phyloP scores from a whole-genome alignment of 176 grass and related monocot genomes.

The Raddia distichophylla region DNA sequence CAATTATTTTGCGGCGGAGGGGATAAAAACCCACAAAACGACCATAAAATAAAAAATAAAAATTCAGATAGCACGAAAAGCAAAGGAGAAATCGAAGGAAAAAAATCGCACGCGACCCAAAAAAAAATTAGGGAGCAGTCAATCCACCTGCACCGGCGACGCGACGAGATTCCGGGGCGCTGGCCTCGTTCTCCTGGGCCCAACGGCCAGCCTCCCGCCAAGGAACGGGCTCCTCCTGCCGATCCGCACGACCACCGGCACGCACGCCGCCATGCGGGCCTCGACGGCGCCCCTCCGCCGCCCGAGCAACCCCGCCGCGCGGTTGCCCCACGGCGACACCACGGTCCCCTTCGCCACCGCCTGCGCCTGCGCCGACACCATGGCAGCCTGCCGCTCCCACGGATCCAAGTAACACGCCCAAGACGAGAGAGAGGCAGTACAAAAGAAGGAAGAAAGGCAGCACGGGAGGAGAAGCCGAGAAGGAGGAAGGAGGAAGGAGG shows the following conservation, averaged over 20 bases:
- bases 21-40: neutral
- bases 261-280: constrained; percentile 34
- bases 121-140: neutral
- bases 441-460: neutral
- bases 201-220: constrained; percentile 55
- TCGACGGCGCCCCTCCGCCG: constrained; percentile 47
- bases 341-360: constrained; percentile 50
- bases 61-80: neutral
- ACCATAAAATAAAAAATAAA: neutral
- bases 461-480: constrained; percentile 11
- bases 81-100: neutral
- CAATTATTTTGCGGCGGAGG: neutral
- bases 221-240: constrained; percentile 45
- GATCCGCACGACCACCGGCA: constrained; percentile 46
- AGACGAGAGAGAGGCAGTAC: neutral
- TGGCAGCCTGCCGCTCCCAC: constrained; percentile 30
- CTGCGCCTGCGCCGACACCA: constrained; percentile 62
- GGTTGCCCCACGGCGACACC: constrained; percentile 19
- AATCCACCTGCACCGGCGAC: constrained; percentile 60
- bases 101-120: neutral
- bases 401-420: neutral
- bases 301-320: constrained; percentile 6
- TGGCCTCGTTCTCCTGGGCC: constrained; percentile 45
- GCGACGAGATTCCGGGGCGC: constrained; percentile 39
- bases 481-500: neutral